Base-by-base conservation (phyloP, 163 green algal species). In the Scenedesmus sp. region DNA sequence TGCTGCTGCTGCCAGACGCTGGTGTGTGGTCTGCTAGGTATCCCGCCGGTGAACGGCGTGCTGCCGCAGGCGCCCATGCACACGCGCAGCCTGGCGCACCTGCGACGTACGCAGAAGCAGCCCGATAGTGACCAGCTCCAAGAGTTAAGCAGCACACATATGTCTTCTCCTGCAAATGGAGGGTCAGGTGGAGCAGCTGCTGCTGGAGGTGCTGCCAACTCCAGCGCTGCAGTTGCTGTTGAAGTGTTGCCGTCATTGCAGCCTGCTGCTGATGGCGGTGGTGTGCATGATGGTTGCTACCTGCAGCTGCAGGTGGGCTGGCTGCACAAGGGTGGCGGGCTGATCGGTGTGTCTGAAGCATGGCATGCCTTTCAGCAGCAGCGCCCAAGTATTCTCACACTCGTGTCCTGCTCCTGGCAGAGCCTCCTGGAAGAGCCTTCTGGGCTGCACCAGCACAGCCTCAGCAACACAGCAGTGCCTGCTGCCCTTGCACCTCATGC, bases 1-100 rank as follows among this genome's bases (percentile, higher is more conserved):
- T 93, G 81, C 79, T 91, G 86, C 86, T 94, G 86, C 82, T 87
- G 62, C 82, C 95, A 97, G 92, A 99, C 97, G 5, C 26, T 96
- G 60, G 52, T 95, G 0, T 97, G 93, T 82, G 97, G 97, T 8
- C 92, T 99, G 54, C 67, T 99, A 2, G 97, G 97, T 9, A 67
- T 99, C 2, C 97, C 97, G 12, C 97, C 97, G 10, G 95, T 98
- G 67, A 99, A 99, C 88, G 97, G 97, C 1, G 97, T 99, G 52
- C 91, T 99, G 56, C 97, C 97, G 0, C 97, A 93, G 67, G 90
- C 96, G 0, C 97, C 97, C 54, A 98, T 99, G 96, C 97, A 99
- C 93, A 98, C 97, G 26, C 94, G 92, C 88, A 94, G 84, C 76
- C 88, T 94, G 79, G 93, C 94, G 2, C 84, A 89, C 2, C 54